Evolutionary conservation across 371 early-diverging fungal species (phyloP).

Genomic region (Coemansia sp.): DNA sequence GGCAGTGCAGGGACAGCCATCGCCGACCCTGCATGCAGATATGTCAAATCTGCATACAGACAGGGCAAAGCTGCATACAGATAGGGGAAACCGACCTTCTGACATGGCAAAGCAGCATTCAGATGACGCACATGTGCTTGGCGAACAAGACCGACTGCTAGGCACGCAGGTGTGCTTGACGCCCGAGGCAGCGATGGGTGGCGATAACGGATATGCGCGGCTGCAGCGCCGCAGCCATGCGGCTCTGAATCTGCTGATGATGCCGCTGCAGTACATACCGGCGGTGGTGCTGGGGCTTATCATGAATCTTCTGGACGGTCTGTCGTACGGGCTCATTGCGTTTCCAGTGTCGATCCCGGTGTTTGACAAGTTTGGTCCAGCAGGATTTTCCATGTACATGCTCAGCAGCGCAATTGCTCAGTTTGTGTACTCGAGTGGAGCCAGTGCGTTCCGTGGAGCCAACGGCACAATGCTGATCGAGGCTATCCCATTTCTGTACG

Average conservation of each 20-base stretch:
- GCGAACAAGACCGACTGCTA: constrained; percentile 7
- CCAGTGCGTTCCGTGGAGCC: constrained; percentile 85
- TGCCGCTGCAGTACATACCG: constrained; percentile 70
- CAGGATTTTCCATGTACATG: constrained; percentile 92
- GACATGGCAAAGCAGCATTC: constrained; percentile 5
- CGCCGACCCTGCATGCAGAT: constrained; percentile 11
- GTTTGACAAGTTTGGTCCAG: constrained; percentile 78
- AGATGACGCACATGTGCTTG: neutral
- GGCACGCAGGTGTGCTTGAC: neutral
- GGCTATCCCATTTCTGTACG: constrained; percentile 88
- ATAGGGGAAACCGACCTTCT: too few species aligned
- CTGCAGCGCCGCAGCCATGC: constrained; percentile 32
- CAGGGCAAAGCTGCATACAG: neutral
- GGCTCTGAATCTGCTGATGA: constrained; percentile 12
- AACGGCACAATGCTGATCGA: constrained; percentile 97
- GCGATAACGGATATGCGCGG: constrained; percentile 8
- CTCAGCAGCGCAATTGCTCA: constrained; percentile 83
- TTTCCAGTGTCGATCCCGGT: constrained; percentile 80
- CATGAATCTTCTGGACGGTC: constrained; percentile 88
- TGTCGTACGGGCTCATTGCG: constrained; percentile 90
- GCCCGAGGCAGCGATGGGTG: constrained; percentile 1
- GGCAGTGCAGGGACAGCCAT: neutral
- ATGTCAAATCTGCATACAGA: constrained; percentile 3
- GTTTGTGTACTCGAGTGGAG: constrained; percentile 77
- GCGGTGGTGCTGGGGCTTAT: constrained; percentile 87